Percentiles rank a stretch among this genome's conserved stretches.
These are phyloP conservation scores for Phytopythium montanum DNA, from an alignment of 352 stramenopile genomes.

Conservation along the genomic window DNA sequence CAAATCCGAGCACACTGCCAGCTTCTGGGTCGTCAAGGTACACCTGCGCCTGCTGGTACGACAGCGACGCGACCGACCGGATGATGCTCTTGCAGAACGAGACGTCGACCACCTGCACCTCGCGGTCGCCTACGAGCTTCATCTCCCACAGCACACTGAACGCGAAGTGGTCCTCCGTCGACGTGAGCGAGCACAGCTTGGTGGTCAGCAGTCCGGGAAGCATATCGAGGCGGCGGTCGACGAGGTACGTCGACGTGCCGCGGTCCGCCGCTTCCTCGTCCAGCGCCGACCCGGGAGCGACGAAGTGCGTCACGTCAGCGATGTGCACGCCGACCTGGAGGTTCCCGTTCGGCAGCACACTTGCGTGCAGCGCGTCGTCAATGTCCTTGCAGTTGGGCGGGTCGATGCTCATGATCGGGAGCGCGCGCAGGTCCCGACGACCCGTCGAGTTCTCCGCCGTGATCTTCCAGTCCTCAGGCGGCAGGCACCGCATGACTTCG, in stretches of 20 bases:
- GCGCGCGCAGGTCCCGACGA: slow-evolving; percentile 88
- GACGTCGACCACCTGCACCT: slow-evolving; percentile 92
- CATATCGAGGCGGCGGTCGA: slow-evolving; percentile 99
- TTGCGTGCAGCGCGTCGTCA: slow-evolving; percentile 97
- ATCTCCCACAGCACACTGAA: slow-evolving; percentile 83
- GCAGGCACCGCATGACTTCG: slow-evolving; percentile 91
- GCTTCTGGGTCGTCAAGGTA: slow-evolving; percentile 90
- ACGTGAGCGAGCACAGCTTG: slow-evolving; percentile 95
- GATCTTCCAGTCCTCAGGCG: slow-evolving; percentile 94
- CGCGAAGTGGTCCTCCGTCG: slow-evolving; percentile 73
- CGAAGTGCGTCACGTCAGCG: slow-evolving; percentile 99
- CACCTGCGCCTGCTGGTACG: slow-evolving; percentile 97
- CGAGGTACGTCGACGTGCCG: slow-evolving; percentile 97
- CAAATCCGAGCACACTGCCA: slow-evolving; percentile 44
- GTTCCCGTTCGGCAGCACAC: slow-evolving; percentile 90
- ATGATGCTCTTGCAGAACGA: slow-evolving; percentile 99
- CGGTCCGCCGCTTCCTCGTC: slow-evolving; percentile 93
- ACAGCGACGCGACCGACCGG: slow-evolving; percentile 93
- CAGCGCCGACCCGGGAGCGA: slow-evolving; percentile 90
- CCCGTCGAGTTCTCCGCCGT: slow-evolving; percentile 91
- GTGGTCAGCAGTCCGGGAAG: slow-evolving; percentile 96
- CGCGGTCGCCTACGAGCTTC: slow-evolving; percentile 48
- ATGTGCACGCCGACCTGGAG: slow-evolving; percentile 97
- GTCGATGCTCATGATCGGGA: slow-evolving; percentile 93
- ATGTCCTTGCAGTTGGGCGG: slow-evolving; percentile 95